Base-by-base conservation (phyloP, 2,329 filamentous ascomycete species). In the Aureobasidium sp. region DNA sequence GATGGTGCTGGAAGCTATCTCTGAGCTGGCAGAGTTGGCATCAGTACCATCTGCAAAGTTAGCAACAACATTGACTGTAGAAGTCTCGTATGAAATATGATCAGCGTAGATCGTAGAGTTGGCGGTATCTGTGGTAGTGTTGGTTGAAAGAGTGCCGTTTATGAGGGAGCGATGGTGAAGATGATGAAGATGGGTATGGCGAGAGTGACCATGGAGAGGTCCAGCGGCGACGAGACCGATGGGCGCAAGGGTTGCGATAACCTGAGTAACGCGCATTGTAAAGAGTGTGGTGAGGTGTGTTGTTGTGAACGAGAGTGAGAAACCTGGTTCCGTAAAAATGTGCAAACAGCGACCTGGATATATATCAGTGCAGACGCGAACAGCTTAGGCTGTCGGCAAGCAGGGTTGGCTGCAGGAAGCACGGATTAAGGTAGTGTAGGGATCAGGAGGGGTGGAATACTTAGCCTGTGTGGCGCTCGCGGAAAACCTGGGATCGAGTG, bases 301-400 rank as follows among this genome's bases (percentile, higher is more conserved):
- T 20, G 20, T 42, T 42, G 29, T 51, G 57, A 61, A 61, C 8
- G 57, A 61, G n/a, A 51, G 57, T 61, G 57, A 20, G 32, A 23
- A 26, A 59, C 56, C 47, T 52, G 57, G 46, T 47, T 61, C 47
- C 27, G 47, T 51, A 44, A 51, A 46, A 61, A 52, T 61, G 47
- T 44, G 57, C 57, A 52, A 52, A 61, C 36, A 44, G 46, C 20
- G 47, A 37, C 57, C 57, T 61, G 47, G 57, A 51, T 51, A 51
- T 61, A 61, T 61, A 61, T 61, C 57, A 61, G 57, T 61, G 57
- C 57, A 61, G 47, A 61, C 37, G 57, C 57, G 47, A 61, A 52
- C 47, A 44, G 47, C 46, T 44, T 50, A 48, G 44, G 34, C 44
- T 32, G 57, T 32, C 47, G 37, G 51, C 9, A 61, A 52, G 32